phyloP scores from a whole-genome alignment of 2,329 filamentous ascomycete species.

The Alternaria incomplexa region DNA sequence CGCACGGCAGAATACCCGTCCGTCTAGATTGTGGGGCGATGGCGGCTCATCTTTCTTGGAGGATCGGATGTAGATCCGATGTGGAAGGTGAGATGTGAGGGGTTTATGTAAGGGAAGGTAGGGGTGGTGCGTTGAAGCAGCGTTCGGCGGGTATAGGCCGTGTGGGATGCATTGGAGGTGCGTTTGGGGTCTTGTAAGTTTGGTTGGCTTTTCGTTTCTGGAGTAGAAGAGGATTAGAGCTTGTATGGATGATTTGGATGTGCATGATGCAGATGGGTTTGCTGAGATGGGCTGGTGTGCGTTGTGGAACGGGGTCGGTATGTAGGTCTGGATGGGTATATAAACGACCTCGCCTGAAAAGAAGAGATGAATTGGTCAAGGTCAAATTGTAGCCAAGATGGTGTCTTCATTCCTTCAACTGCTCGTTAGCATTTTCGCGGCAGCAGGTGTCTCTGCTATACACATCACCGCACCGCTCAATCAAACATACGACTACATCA shows the following conservation, averaged over 20 bases:
- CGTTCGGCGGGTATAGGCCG: neutral
- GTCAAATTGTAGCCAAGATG: neutral
- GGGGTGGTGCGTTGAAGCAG: neutral
- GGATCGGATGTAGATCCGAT: neutral
- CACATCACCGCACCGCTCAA: neutral
- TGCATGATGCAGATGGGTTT: neutral
- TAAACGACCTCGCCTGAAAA: neutral
- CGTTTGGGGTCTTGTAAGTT: no score
- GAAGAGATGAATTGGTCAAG: neutral
- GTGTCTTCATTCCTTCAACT: neutral
- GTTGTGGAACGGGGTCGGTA: no score
- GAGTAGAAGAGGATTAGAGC: no score
- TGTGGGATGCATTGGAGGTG: neutral
- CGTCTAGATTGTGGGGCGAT: neutral
- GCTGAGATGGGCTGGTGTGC: neutral
- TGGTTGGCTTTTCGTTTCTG: no score
- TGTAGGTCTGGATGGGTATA: neutral
- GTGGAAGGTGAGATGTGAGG: neutral
- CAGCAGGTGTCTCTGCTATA: neutral
- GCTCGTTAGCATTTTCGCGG: neutral
- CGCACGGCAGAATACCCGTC: neutral
- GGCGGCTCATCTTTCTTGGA: neutral
- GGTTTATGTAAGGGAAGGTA: neutral
- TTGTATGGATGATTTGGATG: neutral
- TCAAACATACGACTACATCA: constrained; percentile 26